phyloP scores from a whole-genome alignment of 495 filamentous ascomycete species.

The Hyaloscypha variabilis region DNA sequence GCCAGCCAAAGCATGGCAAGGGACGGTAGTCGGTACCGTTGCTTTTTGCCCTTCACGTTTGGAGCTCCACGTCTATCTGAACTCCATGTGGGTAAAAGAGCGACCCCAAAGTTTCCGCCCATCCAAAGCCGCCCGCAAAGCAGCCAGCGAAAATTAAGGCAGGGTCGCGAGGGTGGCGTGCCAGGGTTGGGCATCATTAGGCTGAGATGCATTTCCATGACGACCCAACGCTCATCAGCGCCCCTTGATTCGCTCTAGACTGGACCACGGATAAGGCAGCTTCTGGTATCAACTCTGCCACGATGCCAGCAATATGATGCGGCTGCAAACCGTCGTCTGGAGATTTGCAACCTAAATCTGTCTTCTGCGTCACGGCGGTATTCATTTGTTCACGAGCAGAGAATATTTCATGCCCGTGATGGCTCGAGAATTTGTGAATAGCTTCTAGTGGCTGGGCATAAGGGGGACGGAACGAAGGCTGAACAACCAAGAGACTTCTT shows the following conservation, averaged over 20 bases:
- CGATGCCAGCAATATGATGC: slow-evolving; percentile 14
- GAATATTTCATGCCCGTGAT: slow-evolving; percentile 6
- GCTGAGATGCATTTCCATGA: slow-evolving; percentile 24
- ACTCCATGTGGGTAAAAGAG: neutral
- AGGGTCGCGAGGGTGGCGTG: slow-evolving; percentile 20
- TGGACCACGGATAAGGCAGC: slow-evolving; percentile 2
- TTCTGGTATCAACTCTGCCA: neutral
- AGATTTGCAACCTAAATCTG: slow-evolving; percentile 8
- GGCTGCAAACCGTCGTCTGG: slow-evolving; percentile 19
- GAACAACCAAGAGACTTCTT: neutral
- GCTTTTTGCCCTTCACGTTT: neutral
- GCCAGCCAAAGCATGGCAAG: neutral
- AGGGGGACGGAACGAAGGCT: neutral
- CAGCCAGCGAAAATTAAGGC: slow-evolving; percentile 23
- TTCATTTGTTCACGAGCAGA: neutral
- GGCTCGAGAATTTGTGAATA: slow-evolving; percentile 6
- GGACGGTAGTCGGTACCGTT: neutral
- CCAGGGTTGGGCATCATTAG: slow-evolving; percentile 23
- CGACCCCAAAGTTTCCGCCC: neutral
- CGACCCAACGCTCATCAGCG: slow-evolving; percentile 31
- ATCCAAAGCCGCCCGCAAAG: slow-evolving; percentile 9
- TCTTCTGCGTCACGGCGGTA: neutral
- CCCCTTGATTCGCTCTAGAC: slow-evolving; percentile 8
- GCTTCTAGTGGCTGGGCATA: neutral
- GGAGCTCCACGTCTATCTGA: neutral